phyloP scores from a whole-genome alignment of 2,329 filamentous ascomycete genomes.

The Verticillium alfalfae region DNA sequence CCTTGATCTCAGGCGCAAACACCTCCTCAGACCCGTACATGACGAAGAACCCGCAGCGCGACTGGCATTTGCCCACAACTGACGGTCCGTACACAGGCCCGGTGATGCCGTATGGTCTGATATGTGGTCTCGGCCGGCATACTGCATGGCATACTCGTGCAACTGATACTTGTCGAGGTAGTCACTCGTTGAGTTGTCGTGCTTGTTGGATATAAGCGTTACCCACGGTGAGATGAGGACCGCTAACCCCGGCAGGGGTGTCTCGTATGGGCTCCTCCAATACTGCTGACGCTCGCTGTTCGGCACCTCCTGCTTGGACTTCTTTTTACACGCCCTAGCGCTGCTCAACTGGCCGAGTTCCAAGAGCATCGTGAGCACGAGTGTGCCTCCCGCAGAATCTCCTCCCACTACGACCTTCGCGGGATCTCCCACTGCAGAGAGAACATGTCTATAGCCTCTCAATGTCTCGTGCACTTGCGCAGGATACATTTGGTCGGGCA shows the following conservation, averaged over 20 bases:
- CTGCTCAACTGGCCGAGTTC: constrained; percentile 46
- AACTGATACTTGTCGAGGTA: constrained; percentile 65
- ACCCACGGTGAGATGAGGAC: constrained; percentile 78
- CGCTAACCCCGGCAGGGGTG: constrained; percentile 44
- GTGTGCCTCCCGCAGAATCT: constrained; percentile 73
- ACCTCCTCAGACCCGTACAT: constrained; percentile 74
- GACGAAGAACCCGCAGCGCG: constrained; percentile 62
- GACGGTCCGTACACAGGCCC: constrained; percentile 59
- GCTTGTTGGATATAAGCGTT: constrained; percentile 62
- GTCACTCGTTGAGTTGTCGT: constrained; percentile 66
- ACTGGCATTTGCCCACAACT: constrained; percentile 61
- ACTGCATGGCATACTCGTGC: constrained; percentile 65
- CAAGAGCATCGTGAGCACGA: constrained; percentile 68
- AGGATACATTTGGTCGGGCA: constrained; percentile 69
- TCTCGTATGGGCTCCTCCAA: constrained; percentile 7
- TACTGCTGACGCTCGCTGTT: constrained; percentile 5
- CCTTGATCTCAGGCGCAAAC: constrained; percentile 63
- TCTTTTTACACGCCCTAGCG: constrained; percentile 5
- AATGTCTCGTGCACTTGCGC: constrained; percentile 66
- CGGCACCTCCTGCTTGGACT: constrained; percentile 1
- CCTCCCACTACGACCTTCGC: constrained; percentile 66
- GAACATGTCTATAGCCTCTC: constrained; percentile 64
- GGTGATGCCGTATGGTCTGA: constrained; percentile 49
- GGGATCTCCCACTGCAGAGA: constrained; percentile 51
- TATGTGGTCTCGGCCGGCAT: constrained; percentile 45